Evolutionary conservation across 1,284 basidiomycete genomes (phyloP), one percentile per base, ranked within the genome.

Genomic region (Filobasidium uniguttulatum): DNA sequence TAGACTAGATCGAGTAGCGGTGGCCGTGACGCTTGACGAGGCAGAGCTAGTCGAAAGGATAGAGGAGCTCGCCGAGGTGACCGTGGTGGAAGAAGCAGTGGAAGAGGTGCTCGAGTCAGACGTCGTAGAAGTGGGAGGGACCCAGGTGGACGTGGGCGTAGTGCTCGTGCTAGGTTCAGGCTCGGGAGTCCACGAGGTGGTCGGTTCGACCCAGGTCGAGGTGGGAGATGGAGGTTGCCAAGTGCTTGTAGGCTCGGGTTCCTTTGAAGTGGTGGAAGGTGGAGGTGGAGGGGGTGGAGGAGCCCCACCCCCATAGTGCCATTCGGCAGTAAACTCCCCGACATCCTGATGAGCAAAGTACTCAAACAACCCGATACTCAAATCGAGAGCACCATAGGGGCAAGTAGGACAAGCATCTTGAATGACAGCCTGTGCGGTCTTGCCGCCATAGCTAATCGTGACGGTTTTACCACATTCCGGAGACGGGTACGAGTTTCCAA

Each of bases 341-440:
- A 34, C 9, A 9, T 17, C 10, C 10, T 46, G 44, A 29, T 9
- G 7, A 60, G 64, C 63, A 55, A 72, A 70, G 51, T 60, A 50
- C n/a, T 53, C 45, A 72, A 94, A 94, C 37, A 94, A 77, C 46
- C 79, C 75, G 10, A 67, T 63, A 22, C 83, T 83, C 54, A 91
- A 73, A 72, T 94, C 89, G 50, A 94, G 77, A 36, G 77, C 84
- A 31, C 77, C 79, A 37, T 66, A 75, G 2, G 50, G 50, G 52
- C 67, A 68, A 10, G 58, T 56, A 3, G 67, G 66, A 54, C 65
- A 70, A 73, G 75, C 72, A 65, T 87, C 85, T 60, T 73, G 73
- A 56, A 89, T 77, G 7, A 66, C 71, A 1, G 84, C 85, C 15
- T 63, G 58, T 9, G 77, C 71, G 2, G 76, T 74, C 64, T 79